Conservation (phyloP, 306 rosid species). For the Acacia melanoxylon region DNA sequence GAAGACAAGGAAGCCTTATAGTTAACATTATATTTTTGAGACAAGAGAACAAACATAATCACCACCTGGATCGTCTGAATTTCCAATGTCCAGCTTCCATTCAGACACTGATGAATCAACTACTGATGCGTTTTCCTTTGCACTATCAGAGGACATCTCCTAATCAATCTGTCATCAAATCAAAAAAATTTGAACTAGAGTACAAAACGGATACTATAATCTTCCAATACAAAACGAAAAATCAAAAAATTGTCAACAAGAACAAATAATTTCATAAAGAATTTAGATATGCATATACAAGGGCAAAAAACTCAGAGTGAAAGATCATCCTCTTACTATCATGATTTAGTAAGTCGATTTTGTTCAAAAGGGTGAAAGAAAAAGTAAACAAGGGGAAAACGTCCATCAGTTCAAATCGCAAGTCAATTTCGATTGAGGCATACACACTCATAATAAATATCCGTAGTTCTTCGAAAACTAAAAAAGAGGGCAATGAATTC, state of each 20-base stretch:
- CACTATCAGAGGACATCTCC: conserved; percentile 70
- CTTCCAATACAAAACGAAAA: neutral
- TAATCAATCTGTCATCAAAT: neutral
- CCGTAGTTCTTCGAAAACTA: neutral
- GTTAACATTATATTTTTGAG: neutral
- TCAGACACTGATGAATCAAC: conserved; percentile 72
- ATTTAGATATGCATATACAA: neutral
- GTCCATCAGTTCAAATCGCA: neutral
- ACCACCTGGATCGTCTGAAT: conserved; percentile 62
- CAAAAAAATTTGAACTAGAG: neutral
- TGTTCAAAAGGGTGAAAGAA: neutral
- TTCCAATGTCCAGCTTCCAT: conserved; percentile 59
- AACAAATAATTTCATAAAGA: conserved; percentile 7
- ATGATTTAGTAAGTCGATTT: neutral
- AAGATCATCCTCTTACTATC: neutral
- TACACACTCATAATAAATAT: neutral
- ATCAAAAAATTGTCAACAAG: neutral
- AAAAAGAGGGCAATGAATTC: neutral
- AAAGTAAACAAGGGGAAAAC: neutral
- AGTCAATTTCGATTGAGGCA: neutral
- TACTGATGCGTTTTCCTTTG: conserved; percentile 67
- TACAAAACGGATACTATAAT: neutral
- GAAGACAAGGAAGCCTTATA: neutral
- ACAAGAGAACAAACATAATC: conserved; percentile 25
- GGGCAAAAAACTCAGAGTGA: neutral